These are phyloP conservation scores for Heliamphora pulchella DNA, from an alignment of 179 eudicot species.

Conservation along the genomic window DNA sequence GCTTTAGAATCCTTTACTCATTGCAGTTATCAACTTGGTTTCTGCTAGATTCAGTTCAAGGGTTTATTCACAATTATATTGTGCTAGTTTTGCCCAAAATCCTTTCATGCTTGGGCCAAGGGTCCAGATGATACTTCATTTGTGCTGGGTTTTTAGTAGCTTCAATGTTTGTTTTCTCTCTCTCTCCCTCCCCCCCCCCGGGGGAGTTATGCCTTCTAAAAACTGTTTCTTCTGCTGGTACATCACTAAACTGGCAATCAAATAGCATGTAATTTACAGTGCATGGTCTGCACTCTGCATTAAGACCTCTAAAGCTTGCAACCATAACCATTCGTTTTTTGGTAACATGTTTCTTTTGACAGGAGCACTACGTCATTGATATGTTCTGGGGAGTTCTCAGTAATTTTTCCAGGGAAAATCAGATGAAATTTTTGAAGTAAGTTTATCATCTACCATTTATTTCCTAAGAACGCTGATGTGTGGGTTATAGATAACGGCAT, in stretches of 20 bases:
- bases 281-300: background rate
- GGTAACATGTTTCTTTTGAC: conserved; percentile 22
- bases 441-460: conserved; percentile 21
- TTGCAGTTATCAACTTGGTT: background rate
- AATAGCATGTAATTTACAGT: background rate
- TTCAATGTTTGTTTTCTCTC: no score
- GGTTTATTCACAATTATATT: background rate
- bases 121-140: background rate
- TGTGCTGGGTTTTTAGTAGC: background rate
- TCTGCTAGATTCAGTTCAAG: background rate
- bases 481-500: background rate
- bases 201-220: no score
- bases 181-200: no score
- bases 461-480: background rate
- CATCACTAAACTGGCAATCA: background rate
- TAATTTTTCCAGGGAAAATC: conserved; percentile 67
- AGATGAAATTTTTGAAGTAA: conserved; percentile 88
- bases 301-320: background rate
- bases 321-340: background rate
- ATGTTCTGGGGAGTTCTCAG: conserved; percentile 91
- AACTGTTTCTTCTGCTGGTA: background rate
- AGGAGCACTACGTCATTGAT: conserved; percentile 93
- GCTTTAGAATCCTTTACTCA: background rate
- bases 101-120: background rate
- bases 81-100: background rate